Conservation (phyloP, 2,329 filamentous ascomycete genomes). For the Parastagonospora avenae region DNA sequence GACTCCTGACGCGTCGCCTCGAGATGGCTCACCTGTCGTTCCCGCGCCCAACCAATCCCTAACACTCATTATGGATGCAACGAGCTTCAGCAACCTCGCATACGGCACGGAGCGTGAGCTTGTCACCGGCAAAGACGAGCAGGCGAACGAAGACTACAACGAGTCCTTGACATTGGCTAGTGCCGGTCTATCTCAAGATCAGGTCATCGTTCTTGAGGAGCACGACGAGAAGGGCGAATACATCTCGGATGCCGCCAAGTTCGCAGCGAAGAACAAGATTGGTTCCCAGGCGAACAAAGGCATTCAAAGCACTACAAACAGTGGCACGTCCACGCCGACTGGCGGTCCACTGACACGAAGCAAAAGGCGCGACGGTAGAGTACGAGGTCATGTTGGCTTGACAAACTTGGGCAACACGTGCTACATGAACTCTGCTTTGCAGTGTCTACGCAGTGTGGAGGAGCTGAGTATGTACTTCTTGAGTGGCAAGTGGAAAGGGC, state of each 20-base stretch:
- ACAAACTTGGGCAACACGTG: slow-evolving; percentile 95
- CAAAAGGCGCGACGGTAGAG: slow-evolving; percentile 70
- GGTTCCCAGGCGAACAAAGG: slow-evolving; percentile 42
- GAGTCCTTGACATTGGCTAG: slow-evolving; percentile 69
- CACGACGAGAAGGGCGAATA: slow-evolving; percentile 60
- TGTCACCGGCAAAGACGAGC: slow-evolving; percentile 69
- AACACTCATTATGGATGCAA: slow-evolving; percentile 65
- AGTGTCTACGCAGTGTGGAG: slow-evolving; percentile 91
- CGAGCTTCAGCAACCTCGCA: slow-evolving; percentile 66
- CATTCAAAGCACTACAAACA: slow-evolving; percentile 50
- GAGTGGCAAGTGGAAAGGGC: slow-evolving; percentile 66
- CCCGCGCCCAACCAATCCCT: slow-evolving; percentile 43
- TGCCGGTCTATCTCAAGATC: slow-evolving; percentile 71
- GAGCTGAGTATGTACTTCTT: slow-evolving; percentile 94
- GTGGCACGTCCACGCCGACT: slow-evolving; percentile 73
- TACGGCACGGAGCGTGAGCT: slow-evolving; percentile 69
- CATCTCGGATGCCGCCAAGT: slow-evolving; percentile 55
- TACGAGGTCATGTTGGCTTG: slow-evolving; percentile 78
- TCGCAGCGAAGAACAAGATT: slow-evolving; percentile 50
- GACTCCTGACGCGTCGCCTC: slow-evolving; percentile 53
- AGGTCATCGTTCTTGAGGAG: slow-evolving; percentile 85
- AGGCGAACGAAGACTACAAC: slow-evolving; percentile 76
- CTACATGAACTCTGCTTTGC: slow-evolving; percentile 98
- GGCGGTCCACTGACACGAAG: slow-evolving; percentile 71
- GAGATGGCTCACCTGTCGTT: slow-evolving; percentile 49